Percentiles rank a stretch among this genome's conserved stretches.
These are phyloP conservation scores for Irpex sp. DNA, from an alignment of 1,284 basidiomycete genomes.

Conservation along the genomic window DNA sequence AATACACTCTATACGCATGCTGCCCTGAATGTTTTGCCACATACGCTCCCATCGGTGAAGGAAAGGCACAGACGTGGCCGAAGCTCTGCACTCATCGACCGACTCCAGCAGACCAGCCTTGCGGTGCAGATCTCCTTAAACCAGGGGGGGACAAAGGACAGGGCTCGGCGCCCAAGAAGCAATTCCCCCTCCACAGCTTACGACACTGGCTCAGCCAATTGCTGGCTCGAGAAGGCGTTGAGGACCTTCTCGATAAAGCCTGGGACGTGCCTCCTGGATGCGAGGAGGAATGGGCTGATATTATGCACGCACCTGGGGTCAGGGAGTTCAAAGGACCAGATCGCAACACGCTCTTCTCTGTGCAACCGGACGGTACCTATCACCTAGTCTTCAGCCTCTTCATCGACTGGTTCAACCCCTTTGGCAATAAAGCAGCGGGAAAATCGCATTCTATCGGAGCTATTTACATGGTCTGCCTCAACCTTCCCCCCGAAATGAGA, in stretches of 20 bases:
- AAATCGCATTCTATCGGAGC: conserved; percentile 14
- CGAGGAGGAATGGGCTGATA: not conserved
- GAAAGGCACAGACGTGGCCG: not conserved
- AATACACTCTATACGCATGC: conserved; percentile 5
- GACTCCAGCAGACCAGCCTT: not conserved
- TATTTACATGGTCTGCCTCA: conserved; percentile 20
- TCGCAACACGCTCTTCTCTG: not conserved
- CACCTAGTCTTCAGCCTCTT: conserved; percentile 24
- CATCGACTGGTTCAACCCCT: conserved; percentile 28
- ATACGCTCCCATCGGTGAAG: conserved; percentile 1
- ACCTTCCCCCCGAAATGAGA: conserved; percentile 24
- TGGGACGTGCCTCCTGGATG: not conserved
- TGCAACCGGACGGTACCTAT: not conserved
- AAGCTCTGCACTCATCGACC: not conserved
- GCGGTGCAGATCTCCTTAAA: not conserved
- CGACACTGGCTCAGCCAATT: conserved; percentile 2
- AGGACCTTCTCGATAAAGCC: not conserved
- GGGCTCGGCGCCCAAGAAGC: not conserved
- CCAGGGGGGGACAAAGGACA: not conserved
- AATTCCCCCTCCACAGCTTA: not conserved
- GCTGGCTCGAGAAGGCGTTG: not conserved
- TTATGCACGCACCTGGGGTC: conserved; percentile 8
- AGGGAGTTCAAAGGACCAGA: conserved; percentile 4
- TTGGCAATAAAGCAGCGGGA: conserved; percentile 23
- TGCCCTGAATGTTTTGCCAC: conserved; percentile 8